These are phyloP conservation scores for Rhodotorula graminis DNA, from an alignment of 768 basidiomycete genomes.

Conservation along the genomic window DNA sequence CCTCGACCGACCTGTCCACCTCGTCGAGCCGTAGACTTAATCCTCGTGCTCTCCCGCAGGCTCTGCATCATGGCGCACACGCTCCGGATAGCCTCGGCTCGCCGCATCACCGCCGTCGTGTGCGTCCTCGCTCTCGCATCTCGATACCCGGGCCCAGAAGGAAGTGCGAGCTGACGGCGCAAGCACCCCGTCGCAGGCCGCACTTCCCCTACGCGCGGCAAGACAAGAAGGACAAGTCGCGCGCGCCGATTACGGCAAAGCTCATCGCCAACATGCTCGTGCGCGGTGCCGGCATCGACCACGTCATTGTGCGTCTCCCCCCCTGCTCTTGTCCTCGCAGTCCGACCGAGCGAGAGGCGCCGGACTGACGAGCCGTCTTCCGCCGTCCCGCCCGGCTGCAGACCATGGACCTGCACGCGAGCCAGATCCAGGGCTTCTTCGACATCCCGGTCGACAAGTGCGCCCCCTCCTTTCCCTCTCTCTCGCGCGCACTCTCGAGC, in stretches of 20 bases:
- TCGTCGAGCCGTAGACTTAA: too few species aligned
- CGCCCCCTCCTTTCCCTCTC: not conserved
- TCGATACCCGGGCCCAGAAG: too few species aligned
- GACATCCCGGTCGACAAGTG: conserved; percentile 93
- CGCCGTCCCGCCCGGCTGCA: too few species aligned
- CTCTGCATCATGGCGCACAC: conserved; percentile 80
- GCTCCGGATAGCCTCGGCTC: conserved; percentile 76
- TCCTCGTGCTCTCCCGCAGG: conserved; percentile 61
- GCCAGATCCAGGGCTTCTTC: conserved; percentile 98
- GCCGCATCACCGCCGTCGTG: conserved; percentile 89
- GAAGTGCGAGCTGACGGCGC: not conserved
- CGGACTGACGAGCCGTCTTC: too few species aligned
- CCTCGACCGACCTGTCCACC: too few species aligned
- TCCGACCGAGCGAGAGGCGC: too few species aligned
- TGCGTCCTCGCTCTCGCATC: not conserved
- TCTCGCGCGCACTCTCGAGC: too few species aligned
- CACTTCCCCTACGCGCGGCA: conserved; percentile 48
- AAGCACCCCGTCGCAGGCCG: too few species aligned
- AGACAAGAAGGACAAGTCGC: conserved; percentile 95
- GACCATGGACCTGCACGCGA: conserved; percentile 97
- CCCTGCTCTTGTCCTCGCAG: too few species aligned
- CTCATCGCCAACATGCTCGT: conserved; percentile 96
- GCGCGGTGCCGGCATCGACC: conserved; percentile 86
- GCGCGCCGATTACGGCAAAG: conserved; percentile 96
- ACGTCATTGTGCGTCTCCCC: conserved; percentile 60